Base-by-base conservation (phyloP, 768 basidiomycete genomes). In the Tephrocybe rancida region DNA sequence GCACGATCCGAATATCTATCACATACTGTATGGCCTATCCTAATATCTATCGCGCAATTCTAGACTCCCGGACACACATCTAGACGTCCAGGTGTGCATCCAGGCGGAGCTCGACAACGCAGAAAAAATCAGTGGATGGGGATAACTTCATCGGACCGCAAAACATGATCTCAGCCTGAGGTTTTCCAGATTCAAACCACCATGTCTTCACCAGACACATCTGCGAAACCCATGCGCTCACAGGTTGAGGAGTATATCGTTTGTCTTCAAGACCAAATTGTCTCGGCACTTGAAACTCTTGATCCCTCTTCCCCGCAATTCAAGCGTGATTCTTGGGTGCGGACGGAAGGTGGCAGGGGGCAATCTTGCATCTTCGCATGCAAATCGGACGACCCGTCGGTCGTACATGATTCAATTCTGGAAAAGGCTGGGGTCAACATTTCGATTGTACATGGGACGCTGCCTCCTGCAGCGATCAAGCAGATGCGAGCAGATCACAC, bases 381-480 rank as follows among this genome's bases (percentile, higher is more conserved):
- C 26, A 73, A 78, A 19, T 65, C 70, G 45, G 65, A 77, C 16
- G 76, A 77, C 51, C 38, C 63, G 7, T 32, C 64, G 19, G 29
- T 45, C 47, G 25, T 61, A 50, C 61, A 71, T 50, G 58, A 72
- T 10, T 76, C 86, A 0, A 74, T 90, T 24, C 85, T 98, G 61
- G 96, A 98, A 70, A 98, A 98, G 70, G 96, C 90, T 3, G 96
- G 97, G 1, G 92, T 98, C 43, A 98, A 97, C 73, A 88, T 97
- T 62, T 92, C 90, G 7, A 77, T 98, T 66, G 92, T 98, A 1
- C 84, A 98, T 62, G 95, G 95, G 21, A 75, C 74, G 19, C 85
- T 99, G 3, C 92, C 95, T 1, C 94, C 94, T 0, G 74, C 87
- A 26, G 97, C 94, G 5, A 88, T 98, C 67, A 85, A 85, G 64